A percentile compares a stretch with the other conserved stretches of the same genome.
These are phyloP conservation scores for Linum lewisii DNA, from an alignment of 345 rosid species.

Conservation along the genomic window DNA sequence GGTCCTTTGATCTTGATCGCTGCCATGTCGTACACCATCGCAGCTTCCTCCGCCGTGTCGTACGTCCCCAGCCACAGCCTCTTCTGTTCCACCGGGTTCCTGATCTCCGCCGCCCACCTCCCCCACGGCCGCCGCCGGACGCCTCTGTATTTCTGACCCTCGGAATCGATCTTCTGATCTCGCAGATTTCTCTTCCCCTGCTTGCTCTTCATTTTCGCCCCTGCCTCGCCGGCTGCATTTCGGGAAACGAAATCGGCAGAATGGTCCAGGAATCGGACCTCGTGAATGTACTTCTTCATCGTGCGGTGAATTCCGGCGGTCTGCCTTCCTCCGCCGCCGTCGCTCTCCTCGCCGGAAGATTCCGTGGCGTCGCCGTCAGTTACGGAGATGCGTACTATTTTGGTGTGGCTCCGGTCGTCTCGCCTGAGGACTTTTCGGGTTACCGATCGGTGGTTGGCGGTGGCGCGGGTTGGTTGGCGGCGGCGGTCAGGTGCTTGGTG, in stretches of 20 bases:
- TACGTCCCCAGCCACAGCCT: no score
- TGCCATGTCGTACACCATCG: no score
- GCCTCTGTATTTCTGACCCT: slow-evolving; percentile 43
- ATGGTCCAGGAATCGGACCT: slow-evolving; percentile 40
- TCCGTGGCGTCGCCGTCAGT: slow-evolving; percentile 64
- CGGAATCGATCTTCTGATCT: slow-evolving; percentile 4
- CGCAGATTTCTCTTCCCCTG: neutral
- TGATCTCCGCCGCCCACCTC: no score
- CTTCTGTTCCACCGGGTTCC: slow-evolving; percentile 39
- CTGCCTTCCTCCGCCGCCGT: slow-evolving; percentile 5
- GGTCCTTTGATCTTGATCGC: no score
- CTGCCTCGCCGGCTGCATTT: neutral
- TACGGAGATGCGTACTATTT: slow-evolving; percentile 39
- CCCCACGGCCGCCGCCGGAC: no score
- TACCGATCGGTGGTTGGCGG: slow-evolving; percentile 34
- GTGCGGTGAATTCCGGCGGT: slow-evolving; percentile 19
- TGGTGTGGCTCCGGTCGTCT: slow-evolving; percentile 8
- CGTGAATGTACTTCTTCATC: slow-evolving; percentile 46
- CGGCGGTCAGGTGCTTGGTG: no score
- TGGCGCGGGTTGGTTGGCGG: no score
- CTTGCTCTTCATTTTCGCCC: neutral
- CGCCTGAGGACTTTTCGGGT: slow-evolving; percentile 19
- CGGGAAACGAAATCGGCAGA: neutral
- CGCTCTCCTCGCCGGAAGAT: slow-evolving; percentile 54
- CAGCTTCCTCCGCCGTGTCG: no score